A percentile compares a stretch with the other conserved stretches of the same genome.
phyloP scores from a whole-genome alignment of 352 stramenopile species.

The Thalassiosira exigua region DNA sequence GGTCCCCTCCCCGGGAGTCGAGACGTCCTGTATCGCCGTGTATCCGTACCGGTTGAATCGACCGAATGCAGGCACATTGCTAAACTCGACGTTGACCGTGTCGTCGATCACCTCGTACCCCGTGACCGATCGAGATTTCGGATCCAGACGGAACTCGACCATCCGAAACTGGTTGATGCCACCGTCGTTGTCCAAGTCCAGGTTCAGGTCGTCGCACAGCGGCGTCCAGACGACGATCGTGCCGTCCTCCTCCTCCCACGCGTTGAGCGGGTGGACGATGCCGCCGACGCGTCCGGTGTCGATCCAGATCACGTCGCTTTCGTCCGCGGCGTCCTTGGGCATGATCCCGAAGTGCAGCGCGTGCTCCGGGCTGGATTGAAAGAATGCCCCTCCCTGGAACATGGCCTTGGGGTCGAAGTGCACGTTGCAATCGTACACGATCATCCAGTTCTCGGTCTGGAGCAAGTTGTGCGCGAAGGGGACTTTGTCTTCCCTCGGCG shows the following conservation, averaged over 20 bases:
- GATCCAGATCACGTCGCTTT: constrained; percentile 52
- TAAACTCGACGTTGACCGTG: constrained; percentile 52
- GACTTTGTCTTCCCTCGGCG: constrained; percentile 42
- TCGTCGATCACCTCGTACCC: constrained; percentile 37
- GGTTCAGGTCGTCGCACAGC: constrained; percentile 37
- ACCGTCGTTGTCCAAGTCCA: constrained; percentile 49
- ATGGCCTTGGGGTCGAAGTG: constrained; percentile 45
- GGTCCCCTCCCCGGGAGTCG: constrained; percentile 32
- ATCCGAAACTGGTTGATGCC: constrained; percentile 57
- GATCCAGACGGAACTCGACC: constrained; percentile 42
- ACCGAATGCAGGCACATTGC: constrained; percentile 39
- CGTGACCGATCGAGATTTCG: neutral
- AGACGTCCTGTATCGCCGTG: constrained; percentile 39
- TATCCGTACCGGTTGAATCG: constrained; percentile 47
- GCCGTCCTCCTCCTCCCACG: constrained; percentile 52
- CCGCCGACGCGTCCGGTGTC: constrained; percentile 41
- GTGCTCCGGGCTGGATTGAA: constrained; percentile 31
- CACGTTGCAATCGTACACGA: constrained; percentile 57
- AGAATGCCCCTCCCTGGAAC: constrained; percentile 43
- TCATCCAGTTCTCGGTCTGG: constrained; percentile 47
- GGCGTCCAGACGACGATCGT: constrained; percentile 49
- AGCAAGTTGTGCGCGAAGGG: constrained; percentile 47
- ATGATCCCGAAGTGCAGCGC: constrained; percentile 53
- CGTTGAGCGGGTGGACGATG: constrained; percentile 51
- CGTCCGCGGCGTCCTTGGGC: constrained; percentile 40